phyloP scores from a whole-genome alignment of 1,139 yeast genomes.

The Saccharomyces hybrid region DNA sequence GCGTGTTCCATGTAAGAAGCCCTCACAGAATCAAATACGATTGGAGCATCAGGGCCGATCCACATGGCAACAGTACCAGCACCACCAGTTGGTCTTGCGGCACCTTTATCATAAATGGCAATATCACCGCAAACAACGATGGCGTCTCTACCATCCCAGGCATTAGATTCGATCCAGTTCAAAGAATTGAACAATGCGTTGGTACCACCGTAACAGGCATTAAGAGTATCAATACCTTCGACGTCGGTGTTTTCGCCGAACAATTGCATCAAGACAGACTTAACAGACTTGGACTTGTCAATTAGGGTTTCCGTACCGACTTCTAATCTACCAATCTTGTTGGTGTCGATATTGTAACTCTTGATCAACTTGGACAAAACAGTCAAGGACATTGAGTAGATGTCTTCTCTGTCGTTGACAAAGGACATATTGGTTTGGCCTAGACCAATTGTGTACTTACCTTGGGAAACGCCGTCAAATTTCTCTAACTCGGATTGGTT shows the following conservation, averaged over 20 bases:
- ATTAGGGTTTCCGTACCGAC: constrained; percentile 97
- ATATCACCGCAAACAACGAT: constrained; percentile 96
- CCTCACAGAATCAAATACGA: constrained; percentile 80
- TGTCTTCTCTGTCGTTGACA: constrained; percentile 95
- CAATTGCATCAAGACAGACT: constrained; percentile 91
- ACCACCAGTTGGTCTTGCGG: constrained; percentile 99
- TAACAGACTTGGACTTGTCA: constrained; percentile 96
- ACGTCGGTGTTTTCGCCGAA: constrained; percentile 83
- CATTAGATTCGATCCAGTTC: constrained; percentile 92
- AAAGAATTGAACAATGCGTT: constrained; percentile 87
- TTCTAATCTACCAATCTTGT: constrained; percentile 85
- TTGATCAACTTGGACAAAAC: constrained; percentile 68
- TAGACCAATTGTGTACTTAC: constrained; percentile 96
- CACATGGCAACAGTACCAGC: constrained; percentile 94
- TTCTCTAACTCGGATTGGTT: constrained; percentile 83
- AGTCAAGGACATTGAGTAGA: constrained; percentile 85
- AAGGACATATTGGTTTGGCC: constrained; percentile 98
- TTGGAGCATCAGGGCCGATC: constrained; percentile 97
- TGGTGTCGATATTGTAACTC: constrained; percentile 75
- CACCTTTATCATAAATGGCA: constrained; percentile 94
- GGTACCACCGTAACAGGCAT: constrained; percentile 99
- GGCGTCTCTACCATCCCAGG: constrained; percentile 99
- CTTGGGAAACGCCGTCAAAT: constrained; percentile 79
- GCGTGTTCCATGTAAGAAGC: constrained; percentile 95
- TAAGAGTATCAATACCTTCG: constrained; percentile 93